These are phyloP conservation scores for Trichoderma afroharzianum DNA, from an alignment of 2,329 filamentous ascomycete genomes.

Conservation along the genomic window DNA sequence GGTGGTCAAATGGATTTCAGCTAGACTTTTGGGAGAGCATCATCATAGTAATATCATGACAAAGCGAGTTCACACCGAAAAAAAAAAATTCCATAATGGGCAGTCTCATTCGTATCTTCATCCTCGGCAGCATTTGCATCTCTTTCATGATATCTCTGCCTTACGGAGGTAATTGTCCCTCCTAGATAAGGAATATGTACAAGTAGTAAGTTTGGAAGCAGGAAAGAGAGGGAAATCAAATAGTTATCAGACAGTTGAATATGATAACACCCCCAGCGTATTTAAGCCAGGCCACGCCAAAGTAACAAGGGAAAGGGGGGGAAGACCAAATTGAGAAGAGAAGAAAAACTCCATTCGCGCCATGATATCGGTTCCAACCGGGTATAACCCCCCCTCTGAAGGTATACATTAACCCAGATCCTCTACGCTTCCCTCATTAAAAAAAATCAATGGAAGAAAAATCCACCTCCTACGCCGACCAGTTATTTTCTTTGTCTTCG, in stretches of 20 bases:
- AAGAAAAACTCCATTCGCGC: background rate
- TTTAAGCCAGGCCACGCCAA: background rate
- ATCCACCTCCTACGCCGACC: background rate
- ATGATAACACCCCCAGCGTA: background rate
- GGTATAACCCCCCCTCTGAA: background rate
- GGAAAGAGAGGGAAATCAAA: background rate
- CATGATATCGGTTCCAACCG: background rate
- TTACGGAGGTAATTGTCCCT: background rate
- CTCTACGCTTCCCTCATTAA: constrained; percentile 11
- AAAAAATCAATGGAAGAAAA: background rate
- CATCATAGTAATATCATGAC: background rate
- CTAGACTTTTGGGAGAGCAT: background rate
- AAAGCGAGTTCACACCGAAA: background rate
- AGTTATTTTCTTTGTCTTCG: background rate
- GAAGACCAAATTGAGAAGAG: background rate
- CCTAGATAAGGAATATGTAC: background rate
- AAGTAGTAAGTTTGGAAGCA: background rate
- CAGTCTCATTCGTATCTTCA: background rate
- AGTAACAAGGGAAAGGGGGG: background rate
- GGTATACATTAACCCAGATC: background rate
- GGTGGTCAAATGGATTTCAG: background rate
- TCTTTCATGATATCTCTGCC: background rate
- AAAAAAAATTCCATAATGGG: background rate
- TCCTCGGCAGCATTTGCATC: background rate
- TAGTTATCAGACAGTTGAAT: background rate